Conservation (phyloP, 441 rosid genomes). For the Arabidopsis lyrata region DNA sequence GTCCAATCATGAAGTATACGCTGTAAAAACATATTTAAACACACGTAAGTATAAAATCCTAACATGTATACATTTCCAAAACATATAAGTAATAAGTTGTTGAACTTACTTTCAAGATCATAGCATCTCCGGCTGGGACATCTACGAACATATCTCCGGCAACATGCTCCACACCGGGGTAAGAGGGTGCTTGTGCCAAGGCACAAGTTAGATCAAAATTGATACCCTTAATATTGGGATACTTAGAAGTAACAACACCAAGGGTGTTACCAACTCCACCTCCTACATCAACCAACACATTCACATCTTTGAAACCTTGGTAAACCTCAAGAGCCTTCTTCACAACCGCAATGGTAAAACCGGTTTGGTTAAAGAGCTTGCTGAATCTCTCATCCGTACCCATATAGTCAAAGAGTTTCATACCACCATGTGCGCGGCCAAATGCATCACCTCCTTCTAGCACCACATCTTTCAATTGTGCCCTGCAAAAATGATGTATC, state of each 20-base stretch:
- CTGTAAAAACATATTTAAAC: slow-evolving; percentile 15
- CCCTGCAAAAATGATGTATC: slow-evolving; percentile 11
- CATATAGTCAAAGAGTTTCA: slow-evolving; percentile 45
- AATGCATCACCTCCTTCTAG: slow-evolving; percentile 49
- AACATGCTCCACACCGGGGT: slow-evolving; percentile 35
- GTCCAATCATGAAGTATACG: slow-evolving; percentile 52
- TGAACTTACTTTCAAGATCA: slow-evolving; percentile 33
- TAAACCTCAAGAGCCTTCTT: slow-evolving; percentile 45
- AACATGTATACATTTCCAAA: neutral
- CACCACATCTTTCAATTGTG: slow-evolving; percentile 44
- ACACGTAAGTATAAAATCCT: neutral
- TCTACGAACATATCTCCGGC: slow-evolving; percentile 45
- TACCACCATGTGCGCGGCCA: slow-evolving; percentile 53
- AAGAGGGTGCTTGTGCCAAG: slow-evolving; percentile 31
- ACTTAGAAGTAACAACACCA: slow-evolving; percentile 42
- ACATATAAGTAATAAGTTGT: neutral
- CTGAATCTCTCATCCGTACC: slow-evolving; percentile 48
- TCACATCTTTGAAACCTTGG: slow-evolving; percentile 40
- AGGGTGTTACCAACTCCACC: slow-evolving; percentile 48
- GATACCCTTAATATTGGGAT: slow-evolving; percentile 43
- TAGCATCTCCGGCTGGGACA: slow-evolving; percentile 44
- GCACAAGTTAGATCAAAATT: slow-evolving; percentile 40
- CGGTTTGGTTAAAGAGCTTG: slow-evolving; percentile 50
- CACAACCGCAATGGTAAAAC: slow-evolving; percentile 33
- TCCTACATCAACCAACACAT: slow-evolving; percentile 46